Evolutionary conservation across 2,329 filamentous ascomycete species (phyloP).

Genomic region (Laburnicola sp.): DNA sequence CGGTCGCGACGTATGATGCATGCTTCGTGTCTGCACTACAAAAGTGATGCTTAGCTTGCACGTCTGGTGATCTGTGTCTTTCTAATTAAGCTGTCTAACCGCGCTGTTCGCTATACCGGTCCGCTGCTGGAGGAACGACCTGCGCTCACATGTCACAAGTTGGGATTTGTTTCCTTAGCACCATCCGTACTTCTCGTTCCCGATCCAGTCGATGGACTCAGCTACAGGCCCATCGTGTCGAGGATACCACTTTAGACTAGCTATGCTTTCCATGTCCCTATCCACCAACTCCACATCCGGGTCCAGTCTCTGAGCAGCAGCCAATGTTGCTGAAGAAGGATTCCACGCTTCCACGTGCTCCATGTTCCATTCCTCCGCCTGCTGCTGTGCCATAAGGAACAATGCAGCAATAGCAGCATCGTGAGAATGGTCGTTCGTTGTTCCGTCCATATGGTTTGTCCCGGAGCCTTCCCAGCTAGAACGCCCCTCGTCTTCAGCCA

Average conservation of each 20-base stretch:
- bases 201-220: constrained; percentile 68
- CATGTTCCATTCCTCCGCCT: constrained; percentile 74
- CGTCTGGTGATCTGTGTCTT: too few species aligned
- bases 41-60: too few species aligned
- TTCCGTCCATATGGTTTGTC: constrained; percentile 25
- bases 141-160: too few species aligned
- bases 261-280: constrained; percentile 68
- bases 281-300: constrained; percentile 55
- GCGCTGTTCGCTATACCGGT: neutral
- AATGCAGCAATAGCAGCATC: constrained; percentile 61
- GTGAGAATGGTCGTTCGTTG: constrained; percentile 19
- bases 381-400: constrained; percentile 65
- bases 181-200: constrained; percentile 79
- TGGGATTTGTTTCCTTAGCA: constrained; percentile 52
- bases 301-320: constrained; percentile 52
- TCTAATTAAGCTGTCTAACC: too few species aligned
- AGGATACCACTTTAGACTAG: constrained; percentile 70
- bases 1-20: neutral
- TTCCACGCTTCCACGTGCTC: constrained; percentile 81
- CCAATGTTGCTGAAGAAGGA: constrained; percentile 59
- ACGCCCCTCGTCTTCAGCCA: constrained; percentile 60
- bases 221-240: constrained; percentile 48
- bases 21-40: too few species aligned
- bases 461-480: constrained; percentile 25
- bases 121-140: neutral